Conservation (phyloP, 352 stramenopile species). For the Globisporangium iwayamae region DNA sequence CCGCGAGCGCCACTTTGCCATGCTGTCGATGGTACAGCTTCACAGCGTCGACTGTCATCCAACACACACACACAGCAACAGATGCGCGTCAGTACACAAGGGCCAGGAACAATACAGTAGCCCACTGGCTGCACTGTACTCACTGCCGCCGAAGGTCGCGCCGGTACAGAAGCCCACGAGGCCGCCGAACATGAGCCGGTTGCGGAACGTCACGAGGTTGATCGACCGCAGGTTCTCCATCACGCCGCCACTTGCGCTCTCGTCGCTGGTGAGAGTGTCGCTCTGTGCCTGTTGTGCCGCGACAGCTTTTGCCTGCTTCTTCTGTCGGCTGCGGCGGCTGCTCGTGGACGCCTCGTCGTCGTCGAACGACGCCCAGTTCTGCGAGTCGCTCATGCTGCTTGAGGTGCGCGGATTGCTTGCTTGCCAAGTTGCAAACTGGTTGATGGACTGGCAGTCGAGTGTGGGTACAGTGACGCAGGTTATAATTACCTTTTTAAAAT, state of each 20-base stretch:
- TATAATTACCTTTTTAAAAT: neutral
- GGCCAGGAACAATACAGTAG: neutral
- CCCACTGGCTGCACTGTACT: slow-evolving; percentile 13
- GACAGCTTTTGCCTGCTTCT: slow-evolving; percentile 8
- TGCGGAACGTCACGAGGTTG: slow-evolving; percentile 50
- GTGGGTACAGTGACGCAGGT: neutral
- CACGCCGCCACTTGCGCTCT: neutral
- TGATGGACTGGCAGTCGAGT: slow-evolving; percentile 7
- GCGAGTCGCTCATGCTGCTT: slow-evolving; percentile 57
- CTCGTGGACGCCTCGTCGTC: slow-evolving; percentile 23
- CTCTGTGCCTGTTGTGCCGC: neutral
- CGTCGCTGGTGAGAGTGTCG: neutral
- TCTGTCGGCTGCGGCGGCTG: slow-evolving; percentile 9
- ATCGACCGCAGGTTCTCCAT: slow-evolving; percentile 24
- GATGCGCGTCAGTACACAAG: neutral
- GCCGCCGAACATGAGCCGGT: slow-evolving; percentile 72
- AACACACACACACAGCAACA: slow-evolving; percentile 8
- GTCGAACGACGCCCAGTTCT: slow-evolving; percentile 84
- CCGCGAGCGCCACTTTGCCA: slow-evolving; percentile 39
- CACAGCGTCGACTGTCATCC: slow-evolving; percentile 50
- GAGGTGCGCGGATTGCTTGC: neutral
- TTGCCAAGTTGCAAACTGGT: neutral
- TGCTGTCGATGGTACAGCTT: slow-evolving; percentile 64
- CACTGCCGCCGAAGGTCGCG: slow-evolving; percentile 72
- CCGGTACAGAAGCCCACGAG: slow-evolving; percentile 78